A percentile compares a stretch with the other conserved stretches of the same genome.
Conservation (phyloP, 352 stramenopile species). For the Pythium folliculosum region DNA sequence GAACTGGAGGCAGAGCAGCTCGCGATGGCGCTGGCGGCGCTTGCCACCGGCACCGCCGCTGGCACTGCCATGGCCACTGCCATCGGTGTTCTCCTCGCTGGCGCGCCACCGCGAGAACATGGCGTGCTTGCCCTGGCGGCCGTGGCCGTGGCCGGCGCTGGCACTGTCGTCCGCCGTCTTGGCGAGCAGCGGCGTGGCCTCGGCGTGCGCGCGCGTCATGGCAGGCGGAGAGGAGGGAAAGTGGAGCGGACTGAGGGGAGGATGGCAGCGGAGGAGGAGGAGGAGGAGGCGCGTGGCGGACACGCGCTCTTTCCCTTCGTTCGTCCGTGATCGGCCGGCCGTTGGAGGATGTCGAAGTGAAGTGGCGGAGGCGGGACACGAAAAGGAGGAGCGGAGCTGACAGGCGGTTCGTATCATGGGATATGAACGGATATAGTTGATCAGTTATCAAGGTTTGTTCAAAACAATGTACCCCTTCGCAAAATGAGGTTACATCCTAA, state of each 20-base stretch:
- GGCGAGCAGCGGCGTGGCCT: constrained; percentile 46
- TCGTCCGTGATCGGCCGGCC: constrained; percentile 46
- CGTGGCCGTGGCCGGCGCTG: not conserved
- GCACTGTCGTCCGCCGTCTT: constrained; percentile 11
- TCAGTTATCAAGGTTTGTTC: too few relatives aligned
- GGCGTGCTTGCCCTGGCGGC: constrained; percentile 35
- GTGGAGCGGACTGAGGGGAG: not conserved
- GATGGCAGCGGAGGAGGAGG: not conserved
- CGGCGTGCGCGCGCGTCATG: constrained; percentile 24
- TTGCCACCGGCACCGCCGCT: constrained; percentile 2
- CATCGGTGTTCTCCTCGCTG: constrained; percentile 38
- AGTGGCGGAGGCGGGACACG: constrained; percentile 63
- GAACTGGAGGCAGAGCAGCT: constrained; percentile 72
- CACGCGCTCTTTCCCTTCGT: constrained; percentile 32
- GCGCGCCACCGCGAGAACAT: constrained; percentile 54
- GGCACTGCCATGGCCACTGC: too few relatives aligned
- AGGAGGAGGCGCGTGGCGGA: not conserved
- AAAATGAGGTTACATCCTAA: too few relatives aligned
- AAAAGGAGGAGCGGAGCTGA: constrained; percentile 41
- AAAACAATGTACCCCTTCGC: too few relatives aligned
- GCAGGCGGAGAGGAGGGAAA: not conserved
- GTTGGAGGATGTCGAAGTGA: constrained; percentile 11
- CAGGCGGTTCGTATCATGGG: constrained; percentile 35
- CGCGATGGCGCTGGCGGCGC: constrained; percentile 31
- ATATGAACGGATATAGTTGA: too few relatives aligned